Conservation (phyloP, 768 basidiomycete genomes). For the Cyclocybe aegerita region DNA sequence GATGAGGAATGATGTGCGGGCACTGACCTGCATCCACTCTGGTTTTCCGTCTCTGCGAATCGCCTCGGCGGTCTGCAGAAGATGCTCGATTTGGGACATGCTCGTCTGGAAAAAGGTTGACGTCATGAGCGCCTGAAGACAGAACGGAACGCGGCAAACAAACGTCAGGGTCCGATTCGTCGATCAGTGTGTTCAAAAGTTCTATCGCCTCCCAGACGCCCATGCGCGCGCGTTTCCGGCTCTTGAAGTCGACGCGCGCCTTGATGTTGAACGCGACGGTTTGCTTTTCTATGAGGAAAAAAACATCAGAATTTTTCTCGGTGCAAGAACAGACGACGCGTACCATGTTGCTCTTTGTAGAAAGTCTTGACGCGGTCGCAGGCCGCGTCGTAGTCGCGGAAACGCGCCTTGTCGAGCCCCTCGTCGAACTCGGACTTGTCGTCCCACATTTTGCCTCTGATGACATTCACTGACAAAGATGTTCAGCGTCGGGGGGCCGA, state of each 20-base stretch:
- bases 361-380: constrained; percentile 78
- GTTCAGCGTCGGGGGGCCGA: background rate
- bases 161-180: constrained; percentile 91
- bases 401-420: constrained; percentile 62
- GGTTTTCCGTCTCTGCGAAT: constrained; percentile 84
- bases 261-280: constrained; percentile 83
- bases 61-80: constrained; percentile 90
- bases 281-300: constrained; percentile 64
- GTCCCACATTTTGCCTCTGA: constrained; percentile 63
- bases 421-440: constrained; percentile 57
- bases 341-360: constrained; percentile 79
- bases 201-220: constrained; percentile 86
- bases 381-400: constrained; percentile 73
- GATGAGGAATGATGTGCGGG: background rate
- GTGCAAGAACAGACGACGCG: background rate
- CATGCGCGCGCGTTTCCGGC: constrained; percentile 70
- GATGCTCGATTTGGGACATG: constrained; percentile 85
- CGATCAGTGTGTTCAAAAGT: constrained; percentile 81
- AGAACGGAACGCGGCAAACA: constrained; percentile 15
- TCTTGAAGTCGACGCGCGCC: constrained; percentile 74
- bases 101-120: constrained; percentile 48
- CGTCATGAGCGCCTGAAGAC: constrained; percentile 19
- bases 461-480: constrained; percentile 55
- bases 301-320: background rate
- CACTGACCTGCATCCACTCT: constrained; percentile 85